Evolutionary conservation across 2,329 filamentous ascomycete genomes (phyloP).

Genomic region (Botryotinia globosa): DNA sequence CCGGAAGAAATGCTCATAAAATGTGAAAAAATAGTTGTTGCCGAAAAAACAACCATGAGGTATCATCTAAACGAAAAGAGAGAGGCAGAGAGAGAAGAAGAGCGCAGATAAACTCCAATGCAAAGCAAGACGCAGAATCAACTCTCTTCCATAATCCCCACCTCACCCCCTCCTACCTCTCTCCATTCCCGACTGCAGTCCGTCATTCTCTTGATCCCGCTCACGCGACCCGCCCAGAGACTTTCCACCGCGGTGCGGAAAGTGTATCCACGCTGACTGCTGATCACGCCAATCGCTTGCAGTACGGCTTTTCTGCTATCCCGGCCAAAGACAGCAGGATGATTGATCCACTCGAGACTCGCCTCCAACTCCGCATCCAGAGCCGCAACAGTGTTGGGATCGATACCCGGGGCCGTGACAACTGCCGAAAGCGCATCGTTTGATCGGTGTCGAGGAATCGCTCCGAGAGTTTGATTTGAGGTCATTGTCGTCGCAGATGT

Average conservation of each 20-base stretch:
- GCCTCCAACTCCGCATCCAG: conserved; percentile 89
- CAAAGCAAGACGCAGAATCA: conserved; percentile 19
- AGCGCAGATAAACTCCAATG: not conserved
- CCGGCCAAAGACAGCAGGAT: conserved; percentile 89
- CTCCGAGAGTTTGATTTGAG: conserved; percentile 38
- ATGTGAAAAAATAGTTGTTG: not conserved
- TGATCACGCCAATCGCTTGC: conserved; percentile 95
- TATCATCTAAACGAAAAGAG: not conserved
- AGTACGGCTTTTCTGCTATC: conserved; percentile 94
- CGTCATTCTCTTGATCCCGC: conserved; percentile 76
- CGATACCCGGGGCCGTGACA: conserved; percentile 71
- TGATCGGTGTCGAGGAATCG: conserved; percentile 51
- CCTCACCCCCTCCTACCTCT: conserved; percentile 58
- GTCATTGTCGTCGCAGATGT: conserved; percentile 40
- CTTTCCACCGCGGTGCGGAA: conserved; percentile 87
- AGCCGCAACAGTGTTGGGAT: conserved; percentile 74
- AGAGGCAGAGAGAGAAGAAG: not conserved
- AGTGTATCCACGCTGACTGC: conserved; percentile 88
- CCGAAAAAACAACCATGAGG: not conserved
- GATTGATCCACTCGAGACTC: conserved; percentile 94
- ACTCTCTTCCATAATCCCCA: conserved; percentile 38
- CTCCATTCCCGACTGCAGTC: conserved; percentile 89
- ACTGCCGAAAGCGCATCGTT: conserved; percentile 44
- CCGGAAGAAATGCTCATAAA: not conserved
- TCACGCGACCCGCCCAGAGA: conserved; percentile 81